Percentiles rank a stretch among this genome's conserved stretches.
Evolutionary conservation across 768 basidiomycete genomes (phyloP).

Genomic region (Leccinum imitatum): DNA sequence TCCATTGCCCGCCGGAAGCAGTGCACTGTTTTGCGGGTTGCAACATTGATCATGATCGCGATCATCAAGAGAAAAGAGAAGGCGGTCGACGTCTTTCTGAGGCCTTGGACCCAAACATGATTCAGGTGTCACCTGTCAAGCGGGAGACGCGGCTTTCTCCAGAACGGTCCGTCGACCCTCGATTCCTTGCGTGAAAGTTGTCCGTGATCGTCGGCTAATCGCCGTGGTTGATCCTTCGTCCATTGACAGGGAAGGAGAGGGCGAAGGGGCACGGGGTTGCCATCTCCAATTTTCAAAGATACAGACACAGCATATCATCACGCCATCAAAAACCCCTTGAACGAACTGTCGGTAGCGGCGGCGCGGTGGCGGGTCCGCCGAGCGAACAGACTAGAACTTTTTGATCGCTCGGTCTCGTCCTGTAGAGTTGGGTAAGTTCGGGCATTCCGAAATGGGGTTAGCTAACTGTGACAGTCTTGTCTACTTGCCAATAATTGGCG

Average conservation of each 20-base stretch:
- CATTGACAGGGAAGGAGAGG: neutral
- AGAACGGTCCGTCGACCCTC: neutral
- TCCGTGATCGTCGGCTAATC: neutral
- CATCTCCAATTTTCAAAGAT: neutral
- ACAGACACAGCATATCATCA: neutral
- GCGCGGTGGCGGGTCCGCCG: neutral
- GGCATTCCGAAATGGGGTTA: neutral
- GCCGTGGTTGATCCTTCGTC: neutral
- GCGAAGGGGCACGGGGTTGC: neutral
- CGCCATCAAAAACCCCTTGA: neutral
- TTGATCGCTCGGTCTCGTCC: neutral
- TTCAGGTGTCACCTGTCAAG: neutral
- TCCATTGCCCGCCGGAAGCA: neutral
- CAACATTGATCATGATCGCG: neutral
- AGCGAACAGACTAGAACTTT: neutral
- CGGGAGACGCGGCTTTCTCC: neutral
- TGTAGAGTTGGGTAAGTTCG: neutral
- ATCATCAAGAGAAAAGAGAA: neutral
- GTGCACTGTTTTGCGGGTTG: neutral
- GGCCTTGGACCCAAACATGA: neutral
- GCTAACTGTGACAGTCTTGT: neutral
- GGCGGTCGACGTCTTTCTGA: neutral
- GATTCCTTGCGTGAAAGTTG: neutral
- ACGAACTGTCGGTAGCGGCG: neutral
- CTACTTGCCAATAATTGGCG: neutral